A percentile compares a stretch with the other conserved stretches of the same genome.
Evolutionary conservation across 768 basidiomycete genomes (phyloP).

Genomic region (Aureoboletus auriporus): DNA sequence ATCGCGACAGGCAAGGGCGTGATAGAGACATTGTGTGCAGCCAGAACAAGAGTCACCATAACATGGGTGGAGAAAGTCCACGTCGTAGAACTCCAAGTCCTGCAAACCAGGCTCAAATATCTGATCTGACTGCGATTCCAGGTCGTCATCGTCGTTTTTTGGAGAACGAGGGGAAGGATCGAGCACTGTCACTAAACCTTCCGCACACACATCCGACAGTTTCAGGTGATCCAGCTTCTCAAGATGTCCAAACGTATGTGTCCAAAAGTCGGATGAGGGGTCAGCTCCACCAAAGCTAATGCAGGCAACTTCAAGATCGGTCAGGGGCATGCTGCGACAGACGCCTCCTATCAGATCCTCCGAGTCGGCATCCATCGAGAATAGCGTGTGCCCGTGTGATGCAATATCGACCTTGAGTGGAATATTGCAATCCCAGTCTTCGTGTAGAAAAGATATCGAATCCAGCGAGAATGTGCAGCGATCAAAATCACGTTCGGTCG

Average conservation of each 20-base stretch:
- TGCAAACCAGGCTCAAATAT: conserved; percentile 15
- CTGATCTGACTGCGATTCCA: neutral
- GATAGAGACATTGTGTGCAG: conserved; percentile 10
- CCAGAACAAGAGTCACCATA: conserved; percentile 1
- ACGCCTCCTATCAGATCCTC: conserved; percentile 7
- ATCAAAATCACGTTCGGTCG: conserved; percentile 7
- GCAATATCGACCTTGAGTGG: conserved; percentile 16
- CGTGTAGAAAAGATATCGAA: conserved; percentile 4
- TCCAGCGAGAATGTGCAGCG: conserved; percentile 8
- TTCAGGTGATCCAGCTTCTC: conserved; percentile 12
- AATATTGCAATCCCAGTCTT: conserved; percentile 19
- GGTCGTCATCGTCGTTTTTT: neutral
- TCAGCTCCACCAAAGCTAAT: conserved; percentile 5
- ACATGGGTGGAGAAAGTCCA: conserved; percentile 10
- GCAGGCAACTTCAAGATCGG: conserved; percentile 7
- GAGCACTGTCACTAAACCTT: conserved; percentile 9
- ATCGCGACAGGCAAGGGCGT: conserved; percentile 13
- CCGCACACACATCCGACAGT: conserved; percentile 4
- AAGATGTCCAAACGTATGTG: conserved; percentile 12
- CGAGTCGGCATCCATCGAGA: conserved; percentile 8
- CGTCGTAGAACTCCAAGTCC: conserved; percentile 7
- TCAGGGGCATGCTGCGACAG: conserved; percentile 13
- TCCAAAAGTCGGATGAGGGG: conserved; percentile 16
- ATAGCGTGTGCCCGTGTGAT: conserved; percentile 5
- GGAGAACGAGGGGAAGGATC: neutral